Percentiles rank a stretch among this genome's conserved stretches.
phyloP scores from a whole-genome alignment of 352 stramenopile species.

The Phytophthora sp. region DNA sequence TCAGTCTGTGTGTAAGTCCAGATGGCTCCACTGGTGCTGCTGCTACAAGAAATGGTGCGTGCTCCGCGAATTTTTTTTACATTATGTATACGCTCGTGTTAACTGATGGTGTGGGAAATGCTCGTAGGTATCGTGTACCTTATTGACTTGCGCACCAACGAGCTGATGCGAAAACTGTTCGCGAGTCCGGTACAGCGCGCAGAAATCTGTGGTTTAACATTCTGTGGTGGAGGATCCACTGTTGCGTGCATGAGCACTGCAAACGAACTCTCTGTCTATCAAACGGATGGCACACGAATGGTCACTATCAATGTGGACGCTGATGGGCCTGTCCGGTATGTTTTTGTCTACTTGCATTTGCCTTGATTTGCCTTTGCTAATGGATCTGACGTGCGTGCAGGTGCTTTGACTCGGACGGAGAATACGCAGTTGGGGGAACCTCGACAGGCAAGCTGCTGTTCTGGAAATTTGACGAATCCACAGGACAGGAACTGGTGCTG shows the following conservation, averaged over 20 bases:
- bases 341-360: background rate
- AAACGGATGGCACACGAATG: conserved; percentile 64
- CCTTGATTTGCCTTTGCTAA: background rate
- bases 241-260: conserved; percentile 68
- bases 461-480: conserved; percentile 84
- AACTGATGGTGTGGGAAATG: background rate
- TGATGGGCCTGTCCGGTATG: conserved; percentile 69
- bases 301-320: conserved; percentile 59
- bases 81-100: background rate
- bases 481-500: conserved; percentile 66
- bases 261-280: conserved; percentile 80
- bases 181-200: conserved; percentile 60
- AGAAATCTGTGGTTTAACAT: conserved; percentile 69
- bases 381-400: conserved; percentile 32
- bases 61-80: background rate
- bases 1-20: conserved; percentile 69
- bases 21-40: conserved; percentile 68
- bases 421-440: conserved; percentile 77
- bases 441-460: conserved; percentile 79
- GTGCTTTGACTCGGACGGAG: conserved; percentile 81
- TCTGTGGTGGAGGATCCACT: conserved; percentile 56
- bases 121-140: conserved; percentile 64
- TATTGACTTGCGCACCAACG: conserved; percentile 70
- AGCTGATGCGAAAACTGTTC: conserved; percentile 66
- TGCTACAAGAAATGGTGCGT: conserved; percentile 67